Evolutionary conservation across 225 moss, liverwort and hornwort species (phyloP), one percentile per base, ranked within the genome.

Genomic region (Ulota crispa): DNA sequence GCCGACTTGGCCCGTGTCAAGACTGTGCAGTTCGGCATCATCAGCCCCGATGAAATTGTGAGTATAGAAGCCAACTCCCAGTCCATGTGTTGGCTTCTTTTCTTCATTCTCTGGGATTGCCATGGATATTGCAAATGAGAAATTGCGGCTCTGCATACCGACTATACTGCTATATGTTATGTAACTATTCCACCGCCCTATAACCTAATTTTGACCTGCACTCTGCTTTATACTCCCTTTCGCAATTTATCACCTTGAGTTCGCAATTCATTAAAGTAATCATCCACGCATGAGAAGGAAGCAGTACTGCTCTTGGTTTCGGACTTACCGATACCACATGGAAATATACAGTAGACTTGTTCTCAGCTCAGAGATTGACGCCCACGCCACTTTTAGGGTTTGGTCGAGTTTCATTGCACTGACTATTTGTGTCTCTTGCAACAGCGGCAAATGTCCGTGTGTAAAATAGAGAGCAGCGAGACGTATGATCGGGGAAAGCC

Each of bases 391-490:
- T 26, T 45, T 73, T 85, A 83, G 84, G 77, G 73, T 85, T 80
- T 73, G 37, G 23, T 45, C 60, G 53, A 23, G 37, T 71, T 68
- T 26, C 15, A 2, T 70, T 71, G 59, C 26, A n/a, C 73, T 84
- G 75, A 89, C 81, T 53, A 70, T 9, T 82, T 85, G 26, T 80
- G 74, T 77, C 20, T 62, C 8, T 84, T 84, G 85, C 41, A 78
- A 88, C 90, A 95, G 95, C 94, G 99, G 14, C 99, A 99, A 88
- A 99, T 93, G 99, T 96, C 99, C 24, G 99, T 99, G 27, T 96
- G 96, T 84, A 99, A 99, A 87, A 99, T 99, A 83, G 99, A 99
- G 87, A 96, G 94, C 86, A 99, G 99, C 66, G 99, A 99, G 84
- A 99, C 99, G 20, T 99, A 99, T 91, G 99, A 99, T 68, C 88